These are phyloP conservation scores for Cucurbita pepo DNA, from an alignment of 306 rosid species.

Conservation along the genomic window DNA sequence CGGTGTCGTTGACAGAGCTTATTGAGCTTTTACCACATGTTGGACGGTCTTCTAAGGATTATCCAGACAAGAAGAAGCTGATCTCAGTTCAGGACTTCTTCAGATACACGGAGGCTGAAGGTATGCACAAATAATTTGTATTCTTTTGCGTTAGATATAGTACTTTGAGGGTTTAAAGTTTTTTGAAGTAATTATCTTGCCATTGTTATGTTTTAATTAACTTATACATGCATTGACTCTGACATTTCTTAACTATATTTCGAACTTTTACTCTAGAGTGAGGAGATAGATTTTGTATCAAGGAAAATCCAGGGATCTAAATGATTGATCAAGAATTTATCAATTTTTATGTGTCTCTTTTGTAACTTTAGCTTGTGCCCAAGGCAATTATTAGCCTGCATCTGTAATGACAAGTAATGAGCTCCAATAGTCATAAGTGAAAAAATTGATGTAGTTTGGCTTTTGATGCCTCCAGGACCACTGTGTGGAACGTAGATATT, in stretches of 20 bases:
- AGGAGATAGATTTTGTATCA: too few relatives aligned
- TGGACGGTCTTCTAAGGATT: conserved; percentile 62
- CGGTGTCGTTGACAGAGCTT: conserved; percentile 76
- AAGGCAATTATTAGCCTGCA: not conserved
- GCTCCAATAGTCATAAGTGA: not conserved
- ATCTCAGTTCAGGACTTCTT: conserved; percentile 93
- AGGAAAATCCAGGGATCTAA: not conserved
- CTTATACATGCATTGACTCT: not conserved
- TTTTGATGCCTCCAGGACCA: not conserved
- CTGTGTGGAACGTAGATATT: not conserved
- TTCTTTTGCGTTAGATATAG: conserved; percentile 2
- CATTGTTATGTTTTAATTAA: not conserved
- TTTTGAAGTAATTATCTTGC: not conserved
- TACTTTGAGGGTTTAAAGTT: not conserved
- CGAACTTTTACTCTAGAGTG: not conserved
- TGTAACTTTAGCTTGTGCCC: too few relatives aligned
- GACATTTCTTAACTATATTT: not conserved
- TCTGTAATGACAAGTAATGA: not conserved
- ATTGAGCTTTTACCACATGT: conserved; percentile 80
- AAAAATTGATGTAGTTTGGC: not conserved
- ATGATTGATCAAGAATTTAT: not conserved
- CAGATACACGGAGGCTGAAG: conserved; percentile 98
- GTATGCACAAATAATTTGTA: conserved; percentile 24
- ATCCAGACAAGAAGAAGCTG: conserved; percentile 94
- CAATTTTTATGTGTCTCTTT: not conserved